Base-by-base conservation (phyloP, 2,329 filamentous ascomycete genomes). In the Epichloe gansuensis region DNA sequence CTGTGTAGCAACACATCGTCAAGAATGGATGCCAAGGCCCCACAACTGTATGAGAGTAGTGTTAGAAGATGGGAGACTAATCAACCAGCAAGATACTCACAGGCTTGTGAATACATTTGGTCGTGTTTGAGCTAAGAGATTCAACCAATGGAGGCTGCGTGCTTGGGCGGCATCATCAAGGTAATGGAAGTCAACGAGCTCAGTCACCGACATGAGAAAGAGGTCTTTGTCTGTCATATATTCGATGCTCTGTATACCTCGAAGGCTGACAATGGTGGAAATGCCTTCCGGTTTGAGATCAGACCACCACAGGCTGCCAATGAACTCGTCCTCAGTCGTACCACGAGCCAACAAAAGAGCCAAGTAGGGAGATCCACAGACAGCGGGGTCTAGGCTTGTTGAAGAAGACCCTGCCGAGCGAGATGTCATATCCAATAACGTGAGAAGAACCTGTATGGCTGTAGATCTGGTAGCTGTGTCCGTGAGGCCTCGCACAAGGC, bases 161-260 rank as follows among this genome's bases (percentile, higher is more conserved):
- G 76, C 75, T 62, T 86, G 82, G 17, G 82, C 73, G 2, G 71
- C 70, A 52, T 85, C 81, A 53, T 86, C 82, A 7, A 85, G 68
- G 53, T 77, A 78, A 52, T 78, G 76, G 60, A 86, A 86, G 61
- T 86, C 83, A 9, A 86, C 76, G 43, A 86, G 70, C 60, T 79
- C 76, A 52, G 86, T 81, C 1, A 79, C 80, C 3, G 79, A 78
- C 55, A 79, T 81, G 5, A 86, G 71, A 15, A 86, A 65, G 12
- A 86, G 62, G 54, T 85, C 80, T 57, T 79, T 77, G 56, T 86
- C 81, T 51, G 75, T 75, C 59, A 83, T 72, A 17, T 69, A 67
- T 5, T 70, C 65, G 21, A 77, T 62, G 37, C 64, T 59, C 4
- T 61, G 61, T 3, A 61, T 53, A 11, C 64, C 59, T 7, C 59